Conservation (phyloP, 1,284 basidiomycete species). For the Ustilago lituana region DNA sequence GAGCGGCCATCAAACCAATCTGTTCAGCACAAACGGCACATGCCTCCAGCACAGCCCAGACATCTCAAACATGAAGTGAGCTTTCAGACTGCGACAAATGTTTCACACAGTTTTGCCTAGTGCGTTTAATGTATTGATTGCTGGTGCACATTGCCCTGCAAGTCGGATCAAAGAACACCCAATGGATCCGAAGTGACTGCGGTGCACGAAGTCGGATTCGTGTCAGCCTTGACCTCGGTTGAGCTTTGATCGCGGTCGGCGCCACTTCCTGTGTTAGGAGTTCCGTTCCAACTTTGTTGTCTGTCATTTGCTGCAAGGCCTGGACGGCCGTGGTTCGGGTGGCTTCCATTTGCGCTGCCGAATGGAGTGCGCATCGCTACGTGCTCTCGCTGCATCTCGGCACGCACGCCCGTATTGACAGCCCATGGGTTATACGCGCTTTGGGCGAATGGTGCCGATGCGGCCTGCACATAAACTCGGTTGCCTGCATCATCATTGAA, state of each 20-base stretch:
- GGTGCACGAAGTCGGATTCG: not conserved
- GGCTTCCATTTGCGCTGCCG: not conserved
- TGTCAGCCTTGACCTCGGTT: constrained; percentile 6
- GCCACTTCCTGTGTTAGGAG: not conserved
- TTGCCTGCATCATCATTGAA: not conserved
- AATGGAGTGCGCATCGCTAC: constrained; percentile 26
- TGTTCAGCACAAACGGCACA: no score
- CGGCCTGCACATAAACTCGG: not conserved
- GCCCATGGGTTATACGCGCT: constrained; percentile 41
- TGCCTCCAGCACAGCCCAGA: not conserved
- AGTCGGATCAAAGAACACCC: constrained; percentile 21
- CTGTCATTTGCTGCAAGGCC: constrained; percentile 1
- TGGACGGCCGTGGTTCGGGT: not conserved
- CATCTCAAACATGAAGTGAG: no score
- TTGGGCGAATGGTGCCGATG: not conserved
- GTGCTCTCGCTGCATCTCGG: constrained; percentile 45
- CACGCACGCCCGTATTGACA: constrained; percentile 15
- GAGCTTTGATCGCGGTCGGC: not conserved
- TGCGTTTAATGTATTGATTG: no score
- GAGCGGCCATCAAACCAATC: not conserved
- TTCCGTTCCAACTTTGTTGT: constrained; percentile 19
- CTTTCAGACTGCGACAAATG: no score
- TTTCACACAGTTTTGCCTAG: no score
- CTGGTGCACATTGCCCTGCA: no score
- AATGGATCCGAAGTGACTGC: constrained; percentile 29